Base-by-base conservation (phyloP, 768 basidiomycete species). In the Mycena albidolilacea region DNA sequence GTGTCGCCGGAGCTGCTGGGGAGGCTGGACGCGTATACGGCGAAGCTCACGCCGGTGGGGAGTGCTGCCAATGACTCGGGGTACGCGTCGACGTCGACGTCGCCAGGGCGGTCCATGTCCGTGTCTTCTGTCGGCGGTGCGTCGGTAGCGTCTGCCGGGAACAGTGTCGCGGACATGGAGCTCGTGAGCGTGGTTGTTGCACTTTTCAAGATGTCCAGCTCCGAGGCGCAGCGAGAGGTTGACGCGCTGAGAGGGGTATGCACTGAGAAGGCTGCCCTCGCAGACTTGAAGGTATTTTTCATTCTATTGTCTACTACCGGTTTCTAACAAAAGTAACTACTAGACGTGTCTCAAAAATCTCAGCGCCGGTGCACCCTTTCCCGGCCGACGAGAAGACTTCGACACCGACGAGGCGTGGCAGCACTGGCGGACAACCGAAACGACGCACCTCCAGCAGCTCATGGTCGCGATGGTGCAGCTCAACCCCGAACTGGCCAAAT, bases 301-400 rank as follows among this genome's bases (percentile, higher is more conserved):
- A 19, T 55, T 23, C 21, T 39, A 8, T n/a, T 69, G 44, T 37
- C 72, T 63, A 55, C 76, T 67, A 52, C 3, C 12, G 23, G 3
- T 43, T 3, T 57, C 66, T 76, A 37, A 23, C 52, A 41, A n/a
- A 1, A 54, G 50, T 3, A 77, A 41, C n/a, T 14, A 48, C 52
- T 75, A 97, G 94, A 94, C 93, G 48, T 96, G 94, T 79, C 84
- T 98, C 66, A 97, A 97, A 84, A 95, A 95, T 75, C 93, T 98
- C 79, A 95, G 93, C 65, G 92, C 93, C 15, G 93, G 95, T 30
- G 86, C 89, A 14, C 84, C 93, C 1, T 97, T 97, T 79, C 96
- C 97, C 1, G 95, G 94, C 30, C 89, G 93, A 64, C 87, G 93
- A 73, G 92, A 95, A 72, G 97, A 99, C 79, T 99, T 98, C 78